These are phyloP conservation scores for Melastoma malabathricum DNA, from an alignment of 345 rosid species.

Conservation along the genomic window DNA sequence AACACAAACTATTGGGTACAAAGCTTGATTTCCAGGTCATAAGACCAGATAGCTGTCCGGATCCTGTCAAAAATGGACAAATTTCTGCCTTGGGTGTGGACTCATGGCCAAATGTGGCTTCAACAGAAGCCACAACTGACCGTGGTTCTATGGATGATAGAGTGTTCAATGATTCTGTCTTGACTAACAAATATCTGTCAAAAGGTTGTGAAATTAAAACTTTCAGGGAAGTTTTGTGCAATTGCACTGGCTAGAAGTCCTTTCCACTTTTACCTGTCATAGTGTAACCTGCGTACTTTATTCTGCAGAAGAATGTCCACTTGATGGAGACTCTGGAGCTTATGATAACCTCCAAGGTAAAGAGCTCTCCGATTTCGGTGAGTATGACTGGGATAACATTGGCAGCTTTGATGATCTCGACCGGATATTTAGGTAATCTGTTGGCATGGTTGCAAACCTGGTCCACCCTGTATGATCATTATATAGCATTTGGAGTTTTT, in stretches of 20 bases:
- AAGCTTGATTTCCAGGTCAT: constrained; percentile 33
- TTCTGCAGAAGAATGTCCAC: constrained; percentile 34
- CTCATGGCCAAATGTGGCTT: constrained; percentile 41
- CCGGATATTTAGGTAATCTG: constrained; percentile 76
- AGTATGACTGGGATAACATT: constrained; percentile 80
- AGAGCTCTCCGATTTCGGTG: constrained; percentile 68
- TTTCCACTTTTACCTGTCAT: constrained; percentile 12
- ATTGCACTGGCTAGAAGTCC: constrained; percentile 11
- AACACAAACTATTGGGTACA: constrained; percentile 26
- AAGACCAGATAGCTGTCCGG: not conserved
- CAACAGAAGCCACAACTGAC: constrained; percentile 28
- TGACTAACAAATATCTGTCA: constrained; percentile 26
- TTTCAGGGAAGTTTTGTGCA: constrained; percentile 13
- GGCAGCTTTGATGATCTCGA: constrained; percentile 97
- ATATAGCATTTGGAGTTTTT: too few species aligned
- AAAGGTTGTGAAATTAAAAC: constrained; percentile 33
- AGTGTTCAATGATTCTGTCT: constrained; percentile 31
- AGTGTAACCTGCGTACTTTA: constrained; percentile 9
- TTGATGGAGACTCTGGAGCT: constrained; percentile 36
- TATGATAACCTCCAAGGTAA: constrained; percentile 42
- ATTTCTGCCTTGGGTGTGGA: constrained; percentile 28
- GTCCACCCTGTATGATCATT: too few species aligned
- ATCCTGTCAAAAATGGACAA: constrained; percentile 22
- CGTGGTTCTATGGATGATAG: constrained; percentile 35
- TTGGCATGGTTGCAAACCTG: not conserved